Evolutionary conservation across 768 basidiomycete genomes (phyloP), one percentile per base, ranked within the genome.

Genomic region (Daedalea quercina): DNA sequence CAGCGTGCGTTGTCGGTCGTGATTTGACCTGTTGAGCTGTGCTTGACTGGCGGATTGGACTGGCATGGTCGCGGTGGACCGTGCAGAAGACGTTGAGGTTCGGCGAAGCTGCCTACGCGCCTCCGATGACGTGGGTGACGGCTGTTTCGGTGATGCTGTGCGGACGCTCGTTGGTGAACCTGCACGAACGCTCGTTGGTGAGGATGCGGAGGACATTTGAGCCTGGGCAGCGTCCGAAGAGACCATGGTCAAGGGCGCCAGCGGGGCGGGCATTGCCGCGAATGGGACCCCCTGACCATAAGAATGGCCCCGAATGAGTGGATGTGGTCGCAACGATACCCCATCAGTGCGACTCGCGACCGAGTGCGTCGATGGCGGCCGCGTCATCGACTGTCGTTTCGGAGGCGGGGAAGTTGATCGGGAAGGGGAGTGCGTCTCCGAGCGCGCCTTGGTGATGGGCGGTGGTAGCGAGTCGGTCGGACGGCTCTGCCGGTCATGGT

Each of bases 261-360:
- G 71, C 70, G 70, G 67, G 2, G 74, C 69, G 40, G 80, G 78
- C 63, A 79, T 73, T 51, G 69, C 60, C 48, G 69, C 54, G 53
- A 65, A 63, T 1, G 64, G 37, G 56, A 63, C 48, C 40, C 66
- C 66, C 42, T 69, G 74, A 6, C 84, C 81, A 54, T 77, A 80
- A 0, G 87, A 87, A 56, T 82, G 76, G 9, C 85, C 86, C 51
- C 87, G 82, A 57, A 90, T 88, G 48, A 90, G 75, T 7, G 87
- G 88, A 62, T 90, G 88, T 0, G 85, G 86, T 15, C 84, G 83
- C 47, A 85, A 70, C 17, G 58, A 50, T 13, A 59, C 56, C 0
- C 53, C 56, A 23, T 76, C 70, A 2, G 69, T 63, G 54, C 60
- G 61, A 44, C 58, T 60, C 28, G 69, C 63, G n/a, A 76, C 64